A percentile compares a stretch with the other conserved stretches of the same genome.
Evolutionary conservation across 73 alveolate genomes (phyloP).

Genomic region (Tetrahymena malaccensis): DNA sequence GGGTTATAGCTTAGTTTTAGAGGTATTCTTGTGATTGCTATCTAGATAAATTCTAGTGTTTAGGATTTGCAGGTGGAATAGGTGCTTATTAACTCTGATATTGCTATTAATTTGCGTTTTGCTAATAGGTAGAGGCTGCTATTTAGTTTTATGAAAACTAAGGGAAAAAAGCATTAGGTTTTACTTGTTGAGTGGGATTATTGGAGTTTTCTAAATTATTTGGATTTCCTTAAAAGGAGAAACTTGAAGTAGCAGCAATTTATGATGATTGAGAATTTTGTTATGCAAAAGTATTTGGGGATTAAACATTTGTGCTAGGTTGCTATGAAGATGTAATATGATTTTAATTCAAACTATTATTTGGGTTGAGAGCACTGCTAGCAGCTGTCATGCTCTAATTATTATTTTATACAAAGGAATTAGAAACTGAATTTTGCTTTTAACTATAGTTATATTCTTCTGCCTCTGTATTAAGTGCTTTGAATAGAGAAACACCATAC

Average conservation of each 20-base stretch:
- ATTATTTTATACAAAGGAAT: neutral
- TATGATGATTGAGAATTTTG: neutral
- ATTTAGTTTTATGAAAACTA: neutral
- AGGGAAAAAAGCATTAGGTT: neutral
- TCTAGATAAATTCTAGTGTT: neutral
- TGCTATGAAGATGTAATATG: neutral
- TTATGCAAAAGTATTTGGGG: neutral
- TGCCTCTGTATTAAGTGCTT: neutral
- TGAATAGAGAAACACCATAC: neutral
- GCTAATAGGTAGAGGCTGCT: neutral
- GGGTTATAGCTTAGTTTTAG: neutral
- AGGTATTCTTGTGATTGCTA: neutral
- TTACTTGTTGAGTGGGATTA: neutral
- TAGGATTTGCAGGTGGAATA: neutral
- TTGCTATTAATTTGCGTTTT: neutral
- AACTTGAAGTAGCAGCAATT: neutral
- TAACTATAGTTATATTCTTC: neutral
- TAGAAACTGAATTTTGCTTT: neutral
- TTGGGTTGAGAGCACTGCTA: neutral
- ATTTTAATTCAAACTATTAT: neutral
- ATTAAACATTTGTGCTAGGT: neutral
- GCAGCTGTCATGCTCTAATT: neutral
- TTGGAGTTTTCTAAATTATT: neutral
- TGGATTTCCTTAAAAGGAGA: neutral
- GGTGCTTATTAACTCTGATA: neutral